A percentile compares a stretch with the other conserved stretches of the same genome.
phyloP scores from a whole-genome alignment of 2,329 filamentous ascomycete species.

The Pochonia chlamydosporia region DNA sequence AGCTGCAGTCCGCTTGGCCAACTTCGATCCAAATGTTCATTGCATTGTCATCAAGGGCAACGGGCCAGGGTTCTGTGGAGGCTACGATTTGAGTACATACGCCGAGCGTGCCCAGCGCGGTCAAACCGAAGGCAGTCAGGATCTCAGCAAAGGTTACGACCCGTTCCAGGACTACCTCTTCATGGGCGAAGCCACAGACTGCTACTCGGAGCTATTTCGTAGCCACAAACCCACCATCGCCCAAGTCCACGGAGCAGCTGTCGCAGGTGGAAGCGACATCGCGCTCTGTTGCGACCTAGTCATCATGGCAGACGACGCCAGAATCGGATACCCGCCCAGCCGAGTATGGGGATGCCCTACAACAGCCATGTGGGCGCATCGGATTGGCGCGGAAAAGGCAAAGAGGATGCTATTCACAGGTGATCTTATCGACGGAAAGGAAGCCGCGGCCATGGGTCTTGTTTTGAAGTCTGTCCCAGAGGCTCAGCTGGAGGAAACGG shows the following conservation, averaged over 20 bases:
- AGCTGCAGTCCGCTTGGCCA: conserved; percentile 9
- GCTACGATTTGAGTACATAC: conserved; percentile 11
- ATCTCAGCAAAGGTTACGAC: conserved; percentile 9
- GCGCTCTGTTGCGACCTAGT: conserved; percentile 12
- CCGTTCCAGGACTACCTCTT: conserved; percentile 9
- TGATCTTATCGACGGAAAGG: conserved; percentile 10
- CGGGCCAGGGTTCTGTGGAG: conserved; percentile 12
- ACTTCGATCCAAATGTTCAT: conserved; percentile 8
- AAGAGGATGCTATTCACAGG: conserved; percentile 12
- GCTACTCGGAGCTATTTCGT: conserved; percentile 11
- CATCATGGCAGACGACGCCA: conserved; percentile 11
- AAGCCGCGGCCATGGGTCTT: conserved; percentile 11
- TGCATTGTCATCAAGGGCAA: conserved; percentile 10
- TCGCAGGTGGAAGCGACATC: conserved; percentile 11
- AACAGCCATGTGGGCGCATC: conserved; percentile 11
- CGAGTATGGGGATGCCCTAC: conserved; percentile 11
- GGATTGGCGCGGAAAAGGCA: conserved; percentile 9
- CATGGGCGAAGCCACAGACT: conserved; percentile 10
- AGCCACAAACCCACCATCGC: conserved; percentile 12
- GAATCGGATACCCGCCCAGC: conserved; percentile 10
- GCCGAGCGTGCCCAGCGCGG: conserved; percentile 9
- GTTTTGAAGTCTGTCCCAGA: conserved; percentile 11
- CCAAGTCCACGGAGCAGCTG: conserved; percentile 12
- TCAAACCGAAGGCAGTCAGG: conserved; percentile 10
- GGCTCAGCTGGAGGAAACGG: conserved; percentile 8